Percentiles rank a stretch among this genome's conserved stretches.
Conservation (phyloP, 305 asterid species). For the Rubia tinctorum region DNA sequence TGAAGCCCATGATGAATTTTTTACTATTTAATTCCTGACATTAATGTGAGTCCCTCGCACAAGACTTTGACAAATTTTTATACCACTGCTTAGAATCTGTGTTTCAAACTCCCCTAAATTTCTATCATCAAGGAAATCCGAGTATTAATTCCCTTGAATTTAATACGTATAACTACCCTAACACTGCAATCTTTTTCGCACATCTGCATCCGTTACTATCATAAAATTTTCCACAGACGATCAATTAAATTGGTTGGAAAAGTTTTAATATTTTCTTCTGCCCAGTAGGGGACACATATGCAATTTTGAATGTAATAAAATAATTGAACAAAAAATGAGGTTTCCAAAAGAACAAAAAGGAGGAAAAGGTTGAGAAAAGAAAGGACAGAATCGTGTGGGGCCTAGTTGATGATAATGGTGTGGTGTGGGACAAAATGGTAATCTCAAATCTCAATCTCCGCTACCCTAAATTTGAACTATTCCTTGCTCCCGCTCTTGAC, state of each 20-base stretch:
- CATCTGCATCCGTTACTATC: neutral
- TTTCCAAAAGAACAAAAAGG: neutral
- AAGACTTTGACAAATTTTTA: too few species aligned
- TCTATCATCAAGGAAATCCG: neutral
- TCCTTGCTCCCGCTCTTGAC: conserved; percentile 24
- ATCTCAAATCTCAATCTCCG: neutral
- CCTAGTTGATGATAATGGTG: neutral
- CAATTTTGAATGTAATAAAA: neutral
- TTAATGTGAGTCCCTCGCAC: too few species aligned
- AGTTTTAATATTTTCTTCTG: neutral
- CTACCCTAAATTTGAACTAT: conserved; percentile 18
- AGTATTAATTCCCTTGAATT: neutral
- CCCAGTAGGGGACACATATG: neutral
- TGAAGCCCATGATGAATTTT: too few species aligned
- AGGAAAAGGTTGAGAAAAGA: neutral
- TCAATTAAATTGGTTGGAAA: neutral
- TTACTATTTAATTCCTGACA: too few species aligned
- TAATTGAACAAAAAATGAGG: neutral
- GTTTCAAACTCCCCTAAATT: neutral
- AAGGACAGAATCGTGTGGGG: neutral
- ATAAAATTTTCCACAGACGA: neutral
- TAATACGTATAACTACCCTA: neutral
- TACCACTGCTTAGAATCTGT: too few species aligned
- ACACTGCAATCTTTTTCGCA: neutral
- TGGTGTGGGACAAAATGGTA: neutral